Conservation (phyloP, 1,284 basidiomycete species). For the Ustilago cynodontis region DNA sequence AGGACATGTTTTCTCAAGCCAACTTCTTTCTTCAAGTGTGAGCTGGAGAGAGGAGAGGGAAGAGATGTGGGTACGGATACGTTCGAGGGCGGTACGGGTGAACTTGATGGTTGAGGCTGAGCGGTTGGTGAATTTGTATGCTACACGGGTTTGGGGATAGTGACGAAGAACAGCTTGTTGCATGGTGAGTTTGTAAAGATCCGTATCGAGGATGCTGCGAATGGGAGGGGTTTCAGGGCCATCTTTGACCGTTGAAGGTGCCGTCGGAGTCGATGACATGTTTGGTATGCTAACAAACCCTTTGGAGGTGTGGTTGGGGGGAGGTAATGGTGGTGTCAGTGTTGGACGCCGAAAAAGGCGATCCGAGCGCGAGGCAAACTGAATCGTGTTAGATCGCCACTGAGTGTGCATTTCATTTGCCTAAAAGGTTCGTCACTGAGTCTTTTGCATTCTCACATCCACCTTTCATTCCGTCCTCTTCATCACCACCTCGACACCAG, state of each 20-base stretch:
- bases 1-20: conserved; percentile 80
- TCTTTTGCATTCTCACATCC: no score
- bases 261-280: no score
- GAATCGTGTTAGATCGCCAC: no score
- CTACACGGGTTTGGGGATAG: conserved; percentile 78
- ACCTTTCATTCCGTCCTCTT: no score
- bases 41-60: conserved; percentile 79
- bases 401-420: no score
- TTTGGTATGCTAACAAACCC: no score
- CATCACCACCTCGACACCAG: no score
- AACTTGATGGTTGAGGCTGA: conserved; percentile 78
- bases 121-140: conserved; percentile 86
- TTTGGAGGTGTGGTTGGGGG: neutral
- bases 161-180: conserved; percentile 90
- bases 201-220: conserved; percentile 87
- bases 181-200: conserved; percentile 99
- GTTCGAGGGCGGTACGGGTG: conserved; percentile 78
- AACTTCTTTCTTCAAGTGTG: conserved; percentile 77
- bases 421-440: no score
- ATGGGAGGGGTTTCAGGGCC: conserved; percentile 26
- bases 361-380: no score
- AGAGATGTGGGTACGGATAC: conserved; percentile 74
- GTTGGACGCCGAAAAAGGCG: no score
- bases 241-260: conserved; percentile 21
- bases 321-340: no score